A percentile compares a stretch with the other conserved stretches of the same genome.
These are phyloP conservation scores for Cunninghamia lanceolata DNA, from an alignment of 75 land plant species.

Conservation along the genomic window DNA sequence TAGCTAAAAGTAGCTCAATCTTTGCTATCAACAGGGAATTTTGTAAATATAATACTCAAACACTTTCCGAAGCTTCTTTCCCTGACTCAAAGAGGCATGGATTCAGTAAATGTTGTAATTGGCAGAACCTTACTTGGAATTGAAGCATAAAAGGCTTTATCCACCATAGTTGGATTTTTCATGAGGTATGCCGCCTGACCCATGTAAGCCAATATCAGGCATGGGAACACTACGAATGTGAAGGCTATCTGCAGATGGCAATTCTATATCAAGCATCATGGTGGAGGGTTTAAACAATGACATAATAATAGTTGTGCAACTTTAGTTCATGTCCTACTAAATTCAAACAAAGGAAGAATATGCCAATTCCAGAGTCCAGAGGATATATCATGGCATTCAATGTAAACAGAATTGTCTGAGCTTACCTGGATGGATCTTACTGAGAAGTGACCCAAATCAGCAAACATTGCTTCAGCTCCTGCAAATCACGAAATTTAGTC, in stretches of 20 bases:
- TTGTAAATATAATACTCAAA: neutral
- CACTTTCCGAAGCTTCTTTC: neutral
- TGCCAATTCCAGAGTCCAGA: neutral
- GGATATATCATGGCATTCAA: neutral
- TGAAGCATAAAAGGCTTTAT: constrained; percentile 78
- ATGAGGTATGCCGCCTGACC: constrained; percentile 95
- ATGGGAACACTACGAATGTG: constrained; percentile 76
- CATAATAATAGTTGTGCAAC: neutral
- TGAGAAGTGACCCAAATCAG: constrained; percentile 87
- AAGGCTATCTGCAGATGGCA: constrained; percentile 69
- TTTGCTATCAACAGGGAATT: neutral
- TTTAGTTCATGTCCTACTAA: neutral
- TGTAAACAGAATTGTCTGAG: neutral
- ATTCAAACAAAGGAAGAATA: neutral
- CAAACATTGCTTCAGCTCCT: constrained; percentile 97
- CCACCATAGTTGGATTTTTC: constrained; percentile 43
- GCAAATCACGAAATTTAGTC: constrained; percentile 5
- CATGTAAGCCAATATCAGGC: constrained; percentile 86
- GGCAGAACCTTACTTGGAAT: constrained; percentile 61
- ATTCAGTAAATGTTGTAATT: neutral
- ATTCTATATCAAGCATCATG: neutral
- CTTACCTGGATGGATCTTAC: constrained; percentile 73
- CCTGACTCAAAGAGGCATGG: neutral
- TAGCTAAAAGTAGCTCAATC: neutral
- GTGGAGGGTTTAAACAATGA: neutral